Evolutionary conservation across 495 filamentous ascomycete genomes (phyloP).

Genomic region (Podospora comata): DNA sequence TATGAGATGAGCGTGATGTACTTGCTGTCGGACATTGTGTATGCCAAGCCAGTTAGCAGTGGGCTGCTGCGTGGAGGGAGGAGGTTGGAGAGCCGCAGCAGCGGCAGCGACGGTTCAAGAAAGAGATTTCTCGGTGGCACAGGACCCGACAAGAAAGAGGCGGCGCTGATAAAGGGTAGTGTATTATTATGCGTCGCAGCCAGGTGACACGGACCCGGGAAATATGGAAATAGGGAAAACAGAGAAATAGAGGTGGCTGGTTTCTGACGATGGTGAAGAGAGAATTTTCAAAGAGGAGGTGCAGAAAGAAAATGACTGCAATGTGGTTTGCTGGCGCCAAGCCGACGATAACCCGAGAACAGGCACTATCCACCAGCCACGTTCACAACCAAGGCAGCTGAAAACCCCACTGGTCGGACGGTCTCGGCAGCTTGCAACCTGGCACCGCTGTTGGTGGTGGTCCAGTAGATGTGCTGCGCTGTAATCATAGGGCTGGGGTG

Average conservation of each 20-base stretch:
- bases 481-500: slow-evolving; percentile 3
- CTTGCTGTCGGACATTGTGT: slow-evolving; percentile 40
- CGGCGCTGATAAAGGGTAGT: background rate
- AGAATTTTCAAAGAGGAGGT: slow-evolving; percentile 6
- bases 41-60: slow-evolving; percentile 6
- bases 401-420: slow-evolving; percentile 20
- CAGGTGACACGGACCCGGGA: background rate
- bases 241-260: background rate
- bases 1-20: slow-evolving; percentile 84
- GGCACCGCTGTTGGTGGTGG: slow-evolving; percentile 12
- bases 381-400: slow-evolving; percentile 21
- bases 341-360: slow-evolving; percentile 16
- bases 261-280: slow-evolving; percentile 3
- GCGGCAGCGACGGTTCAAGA: background rate
- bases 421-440: slow-evolving; percentile 9
- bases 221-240: background rate
- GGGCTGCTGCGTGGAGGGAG: background rate
- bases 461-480: background rate
- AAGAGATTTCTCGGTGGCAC: background rate
- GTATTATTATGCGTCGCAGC: background rate
- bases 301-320: slow-evolving; percentile 2
- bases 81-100: background rate
- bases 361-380: slow-evolving; percentile 13
- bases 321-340: slow-evolving; percentile 3
- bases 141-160: too few species aligned